phyloP scores from a whole-genome alignment of 805 yeast genomes.

The Saccharomycopsis schoenii region DNA sequence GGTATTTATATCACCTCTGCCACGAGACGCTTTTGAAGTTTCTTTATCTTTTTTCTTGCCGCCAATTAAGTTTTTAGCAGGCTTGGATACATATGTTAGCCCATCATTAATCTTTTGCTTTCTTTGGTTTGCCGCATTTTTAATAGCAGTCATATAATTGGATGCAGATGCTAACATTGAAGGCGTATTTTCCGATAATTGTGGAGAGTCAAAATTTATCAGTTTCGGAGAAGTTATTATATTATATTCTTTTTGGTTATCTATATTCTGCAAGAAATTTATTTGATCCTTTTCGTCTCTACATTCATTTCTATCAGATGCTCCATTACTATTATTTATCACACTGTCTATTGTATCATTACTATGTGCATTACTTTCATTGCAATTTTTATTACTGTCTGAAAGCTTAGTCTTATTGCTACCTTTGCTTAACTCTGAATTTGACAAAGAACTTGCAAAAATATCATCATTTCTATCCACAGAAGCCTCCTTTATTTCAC shows the following conservation, averaged over 20 bases:
- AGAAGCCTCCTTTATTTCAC: background rate
- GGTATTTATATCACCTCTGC: background rate
- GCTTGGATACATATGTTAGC: slow-evolving; percentile 12
- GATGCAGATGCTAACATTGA: slow-evolving; percentile 5
- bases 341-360: background rate
- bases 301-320: background rate
- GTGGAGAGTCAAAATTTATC: background rate
- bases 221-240: background rate
- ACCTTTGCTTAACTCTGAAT: background rate
- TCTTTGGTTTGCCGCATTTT: slow-evolving; percentile 10
- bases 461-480: background rate
- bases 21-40: background rate
- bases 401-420: background rate
- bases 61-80: slow-evolving; percentile 5
- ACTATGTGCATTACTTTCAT: background rate
- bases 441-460: background rate
- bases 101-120: slow-evolving; percentile 14
- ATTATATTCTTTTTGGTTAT: background rate
- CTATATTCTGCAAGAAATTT: background rate
- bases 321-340: background rate
- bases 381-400: background rate
- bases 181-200: background rate
- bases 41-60: background rate
- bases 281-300: background rate
- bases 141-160: slow-evolving; percentile 12